Conservation (phyloP, 2,329 filamentous ascomycete genomes). For the Aspergillus awamori region DNA sequence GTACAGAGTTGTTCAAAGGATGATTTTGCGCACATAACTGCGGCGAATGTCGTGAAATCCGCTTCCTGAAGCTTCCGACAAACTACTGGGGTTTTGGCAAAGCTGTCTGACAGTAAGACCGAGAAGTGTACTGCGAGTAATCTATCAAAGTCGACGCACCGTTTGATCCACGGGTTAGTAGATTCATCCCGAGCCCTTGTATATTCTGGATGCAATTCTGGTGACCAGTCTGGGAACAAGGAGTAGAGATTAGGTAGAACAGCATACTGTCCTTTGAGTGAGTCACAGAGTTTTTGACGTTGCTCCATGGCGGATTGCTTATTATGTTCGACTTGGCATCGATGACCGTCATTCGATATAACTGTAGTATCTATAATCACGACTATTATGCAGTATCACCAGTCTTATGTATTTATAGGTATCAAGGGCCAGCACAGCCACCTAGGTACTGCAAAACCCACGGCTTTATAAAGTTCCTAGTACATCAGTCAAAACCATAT, state of each 20-base stretch:
- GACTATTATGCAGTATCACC: too few relatives aligned
- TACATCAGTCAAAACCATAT: too few relatives aligned
- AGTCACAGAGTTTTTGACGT: not conserved
- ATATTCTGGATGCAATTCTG: constrained; percentile 11
- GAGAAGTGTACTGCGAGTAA: too few relatives aligned
- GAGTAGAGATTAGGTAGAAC: constrained; percentile 10
- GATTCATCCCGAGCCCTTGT: constrained; percentile 12
- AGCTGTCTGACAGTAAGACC: not conserved
- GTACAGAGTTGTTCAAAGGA: constrained; percentile 15
- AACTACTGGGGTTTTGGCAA: not conserved
- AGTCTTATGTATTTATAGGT: too few relatives aligned
- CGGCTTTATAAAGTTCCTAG: too few relatives aligned
- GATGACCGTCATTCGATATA: too few relatives aligned
- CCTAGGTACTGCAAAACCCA: too few relatives aligned
- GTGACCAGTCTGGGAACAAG: constrained; percentile 13
- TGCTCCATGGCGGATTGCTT: too few relatives aligned
- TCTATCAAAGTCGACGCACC: not conserved
- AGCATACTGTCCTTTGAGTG: constrained; percentile 3
- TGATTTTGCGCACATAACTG: constrained; percentile 10
- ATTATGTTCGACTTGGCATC: too few relatives aligned
- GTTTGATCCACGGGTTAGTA: constrained; percentile 15
- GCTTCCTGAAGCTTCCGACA: constrained; percentile 12
- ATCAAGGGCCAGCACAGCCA: too few relatives aligned
- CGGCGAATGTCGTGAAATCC: constrained; percentile 15
- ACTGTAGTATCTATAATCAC: too few relatives aligned